phyloP scores from a whole-genome alignment of 768 basidiomycete genomes.

The Russula sp. region DNA sequence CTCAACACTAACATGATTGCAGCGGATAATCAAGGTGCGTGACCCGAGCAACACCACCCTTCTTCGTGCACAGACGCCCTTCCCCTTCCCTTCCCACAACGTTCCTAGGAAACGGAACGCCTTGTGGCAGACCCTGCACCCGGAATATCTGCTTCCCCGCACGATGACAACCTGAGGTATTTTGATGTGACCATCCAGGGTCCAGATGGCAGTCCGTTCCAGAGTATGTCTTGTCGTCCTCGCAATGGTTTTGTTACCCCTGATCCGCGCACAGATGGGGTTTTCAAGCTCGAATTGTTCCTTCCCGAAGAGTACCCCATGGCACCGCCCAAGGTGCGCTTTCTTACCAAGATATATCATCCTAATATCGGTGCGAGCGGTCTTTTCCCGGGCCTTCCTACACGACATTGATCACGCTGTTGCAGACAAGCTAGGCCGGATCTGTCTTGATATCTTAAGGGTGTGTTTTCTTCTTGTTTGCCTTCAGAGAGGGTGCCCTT shows the following conservation, averaged over 20 bases:
- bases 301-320: slow-evolving; percentile 99
- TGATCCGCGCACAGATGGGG: slow-evolving; percentile 56
- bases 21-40: slow-evolving; percentile 55
- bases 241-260: not conserved
- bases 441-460: slow-evolving; percentile 97
- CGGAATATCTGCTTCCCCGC: slow-evolving; percentile 91
- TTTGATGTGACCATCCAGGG: slow-evolving; percentile 98
- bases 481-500: not conserved
- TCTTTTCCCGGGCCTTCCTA: not conserved
- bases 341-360: slow-evolving; percentile 97
- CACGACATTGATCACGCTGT: slow-evolving; percentile 3
- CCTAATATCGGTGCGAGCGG: slow-evolving; percentile 88
- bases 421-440: slow-evolving; percentile 94
- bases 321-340: slow-evolving; percentile 97
- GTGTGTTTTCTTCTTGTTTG: slow-evolving; percentile 42
- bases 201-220: slow-evolving; percentile 91
- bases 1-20: slow-evolving; percentile 27
- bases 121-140: slow-evolving; percentile 96
- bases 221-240: slow-evolving; percentile 41
- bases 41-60: not conserved
- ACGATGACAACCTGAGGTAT: slow-evolving; percentile 96
- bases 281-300: slow-evolving; percentile 96
- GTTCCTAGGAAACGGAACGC: slow-evolving; percentile 89
- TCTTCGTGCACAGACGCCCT: not conserved
- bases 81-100: slow-evolving; percentile 3